Conservation (phyloP, 192 early-diverging fungal species). For the Dimargaris verticillata region DNA sequence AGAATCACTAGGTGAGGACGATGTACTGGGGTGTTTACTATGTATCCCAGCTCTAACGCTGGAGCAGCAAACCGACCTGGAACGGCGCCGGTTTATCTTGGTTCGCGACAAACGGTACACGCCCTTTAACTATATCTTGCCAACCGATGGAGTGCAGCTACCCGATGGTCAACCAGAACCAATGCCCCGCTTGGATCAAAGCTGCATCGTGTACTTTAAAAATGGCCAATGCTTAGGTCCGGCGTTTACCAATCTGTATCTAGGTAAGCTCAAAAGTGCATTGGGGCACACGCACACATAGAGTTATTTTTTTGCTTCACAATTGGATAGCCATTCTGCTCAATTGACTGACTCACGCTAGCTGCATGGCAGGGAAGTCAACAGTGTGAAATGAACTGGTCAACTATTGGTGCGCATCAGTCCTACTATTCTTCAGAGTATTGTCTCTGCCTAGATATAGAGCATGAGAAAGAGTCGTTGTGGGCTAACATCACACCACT, state of each 20-base stretch:
- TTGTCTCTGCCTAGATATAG: too few relatives aligned
- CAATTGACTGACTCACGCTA: too few relatives aligned
- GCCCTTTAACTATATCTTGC: slow-evolving; percentile 21
- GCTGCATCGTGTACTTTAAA: slow-evolving; percentile 45
- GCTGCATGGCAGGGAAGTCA: too few relatives aligned
- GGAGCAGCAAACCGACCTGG: slow-evolving; percentile 26
- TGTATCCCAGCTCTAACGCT: slow-evolving; percentile 24
- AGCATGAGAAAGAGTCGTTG: too few relatives aligned
- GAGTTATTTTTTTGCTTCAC: too few relatives aligned
- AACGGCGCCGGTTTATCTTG: slow-evolving; percentile 23
- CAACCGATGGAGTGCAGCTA: slow-evolving; percentile 12
- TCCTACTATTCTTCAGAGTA: too few relatives aligned
- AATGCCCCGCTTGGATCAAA: slow-evolving; percentile 26
- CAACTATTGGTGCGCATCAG: too few relatives aligned
- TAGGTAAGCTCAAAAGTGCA: too few relatives aligned
- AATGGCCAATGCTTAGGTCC: slow-evolving; percentile 48
- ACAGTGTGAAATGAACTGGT: too few relatives aligned
- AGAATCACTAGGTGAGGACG: slow-evolving; percentile 20
- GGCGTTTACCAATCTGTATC: slow-evolving; percentile 42
- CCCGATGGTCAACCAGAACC: slow-evolving; percentile 12
- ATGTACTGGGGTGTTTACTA: slow-evolving; percentile 29
- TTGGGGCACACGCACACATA: too few relatives aligned
- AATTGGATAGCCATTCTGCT: too few relatives aligned
- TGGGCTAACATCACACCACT: too few relatives aligned
- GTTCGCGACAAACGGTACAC: slow-evolving; percentile 23